These are phyloP conservation scores for Arthroderma sp. DNA, from an alignment of 2,329 filamentous ascomycete species.

Conservation along the genomic window DNA sequence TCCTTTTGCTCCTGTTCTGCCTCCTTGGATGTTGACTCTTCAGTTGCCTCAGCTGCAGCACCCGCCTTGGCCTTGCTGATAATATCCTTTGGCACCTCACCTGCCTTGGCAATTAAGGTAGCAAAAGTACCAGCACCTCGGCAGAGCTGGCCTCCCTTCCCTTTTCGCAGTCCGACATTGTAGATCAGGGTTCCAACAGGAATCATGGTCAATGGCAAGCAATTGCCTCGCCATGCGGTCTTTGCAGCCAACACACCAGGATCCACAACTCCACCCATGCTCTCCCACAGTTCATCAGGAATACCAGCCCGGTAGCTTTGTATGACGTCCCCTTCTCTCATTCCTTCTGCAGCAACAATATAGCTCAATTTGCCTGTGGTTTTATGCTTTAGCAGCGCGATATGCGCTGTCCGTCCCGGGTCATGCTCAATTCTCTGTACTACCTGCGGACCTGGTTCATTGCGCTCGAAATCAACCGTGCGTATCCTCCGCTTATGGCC, in stretches of 20 bases:
- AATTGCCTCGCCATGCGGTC: constrained; percentile 90
- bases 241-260: constrained; percentile 90
- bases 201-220: constrained; percentile 87
- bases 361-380: constrained; percentile 68
- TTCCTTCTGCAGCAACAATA: constrained; percentile 87
- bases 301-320: constrained; percentile 88
- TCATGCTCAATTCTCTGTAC: constrained; percentile 96
- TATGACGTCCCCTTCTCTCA: constrained; percentile 79
- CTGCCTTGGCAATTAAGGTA: constrained; percentile 77
- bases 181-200: constrained; percentile 87
- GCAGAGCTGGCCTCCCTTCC: constrained; percentile 74
- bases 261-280: constrained; percentile 87
- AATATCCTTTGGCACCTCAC: constrained; percentile 38
- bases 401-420: constrained; percentile 81
- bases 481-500: constrained; percentile 85
- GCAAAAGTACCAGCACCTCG: constrained; percentile 89
- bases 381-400: constrained; percentile 69
- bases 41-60: background rate
- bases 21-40: background rate
- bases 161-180: constrained; percentile 65
- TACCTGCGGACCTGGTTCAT: constrained; percentile 63
- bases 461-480: constrained; percentile 76
- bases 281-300: constrained; percentile 69
- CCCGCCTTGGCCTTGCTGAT: constrained; percentile 12
- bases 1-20: constrained; percentile 31